Conservation (phyloP, 805 yeast genomes). For the Pichia scutulata region DNA sequence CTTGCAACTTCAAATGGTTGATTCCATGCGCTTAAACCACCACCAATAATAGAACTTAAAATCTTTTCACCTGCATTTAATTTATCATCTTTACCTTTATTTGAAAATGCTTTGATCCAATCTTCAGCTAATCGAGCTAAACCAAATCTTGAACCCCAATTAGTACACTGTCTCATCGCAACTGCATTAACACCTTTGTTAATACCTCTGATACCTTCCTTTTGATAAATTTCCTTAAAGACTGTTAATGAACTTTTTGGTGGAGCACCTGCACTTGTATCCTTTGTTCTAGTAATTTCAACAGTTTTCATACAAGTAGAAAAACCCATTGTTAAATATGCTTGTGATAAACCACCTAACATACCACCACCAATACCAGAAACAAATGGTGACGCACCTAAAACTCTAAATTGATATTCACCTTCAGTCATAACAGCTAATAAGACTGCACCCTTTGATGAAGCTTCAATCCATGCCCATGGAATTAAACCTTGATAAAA, state of each 20-base stretch:
- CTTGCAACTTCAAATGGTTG: constrained; percentile 98
- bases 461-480: constrained; percentile 99
- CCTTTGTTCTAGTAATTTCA: constrained; percentile 88
- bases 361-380: constrained; percentile 96
- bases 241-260: constrained; percentile 77
- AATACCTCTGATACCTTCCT: constrained; percentile 90
- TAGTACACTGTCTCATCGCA: constrained; percentile 97
- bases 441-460: constrained; percentile 97
- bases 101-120: constrained; percentile 55
- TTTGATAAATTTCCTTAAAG: constrained; percentile 72
- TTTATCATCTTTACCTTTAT: constrained; percentile 47
- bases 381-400: constrained; percentile 64
- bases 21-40: constrained; percentile 97
- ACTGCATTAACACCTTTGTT: constrained; percentile 98
- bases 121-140: constrained; percentile 88
- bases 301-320: constrained; percentile 99
- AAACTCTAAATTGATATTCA: constrained; percentile 61
- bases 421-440: constrained; percentile 89
- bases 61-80: constrained; percentile 76
- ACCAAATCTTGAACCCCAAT: constrained; percentile 98
- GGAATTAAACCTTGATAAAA: constrained; percentile 97
- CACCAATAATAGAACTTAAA: constrained; percentile 82
- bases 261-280: constrained; percentile 55
- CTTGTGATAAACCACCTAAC: constrained; percentile 93
- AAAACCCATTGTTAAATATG: constrained; percentile 94